Evolutionary conservation across 2,329 filamentous ascomycete genomes (phyloP).

Genomic region (Calonectria pseudoturangicola): DNA sequence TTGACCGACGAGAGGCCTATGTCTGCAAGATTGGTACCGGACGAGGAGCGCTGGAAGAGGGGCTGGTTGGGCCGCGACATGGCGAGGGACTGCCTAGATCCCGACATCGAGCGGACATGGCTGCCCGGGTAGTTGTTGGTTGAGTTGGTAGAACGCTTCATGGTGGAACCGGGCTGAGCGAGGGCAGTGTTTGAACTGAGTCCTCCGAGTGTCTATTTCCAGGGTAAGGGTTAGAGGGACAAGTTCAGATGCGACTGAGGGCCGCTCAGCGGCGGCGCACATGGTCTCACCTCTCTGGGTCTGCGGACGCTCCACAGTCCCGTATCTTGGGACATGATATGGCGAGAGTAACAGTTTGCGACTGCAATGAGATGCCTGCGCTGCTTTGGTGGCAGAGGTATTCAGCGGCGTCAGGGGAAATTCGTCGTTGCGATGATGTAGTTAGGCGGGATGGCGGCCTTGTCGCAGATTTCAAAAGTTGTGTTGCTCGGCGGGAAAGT

Average conservation of each 20-base stretch:
- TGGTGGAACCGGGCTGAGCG: conserved; percentile 91
- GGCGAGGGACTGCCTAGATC: conserved; percentile 89
- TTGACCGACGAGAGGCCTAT: conserved; percentile 89
- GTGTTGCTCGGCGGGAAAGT: conserved; percentile 65
- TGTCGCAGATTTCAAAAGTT: conserved; percentile 44
- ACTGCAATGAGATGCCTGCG: conserved; percentile 43
- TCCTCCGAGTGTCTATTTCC: conserved; percentile 85
- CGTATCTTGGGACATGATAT: conserved; percentile 87
- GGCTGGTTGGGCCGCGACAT: conserved; percentile 89
- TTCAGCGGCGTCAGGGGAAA: conserved; percentile 10
- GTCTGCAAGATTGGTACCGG: conserved; percentile 86
- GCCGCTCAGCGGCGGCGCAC: conserved; percentile 37
- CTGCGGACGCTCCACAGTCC: conserved; percentile 94
- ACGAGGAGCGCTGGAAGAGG: conserved; percentile 89
- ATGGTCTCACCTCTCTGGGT: conserved; percentile 84
- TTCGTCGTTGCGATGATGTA: conserved; percentile 41
- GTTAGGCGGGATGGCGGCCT: conserved; percentile 50
- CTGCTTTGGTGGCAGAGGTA: conserved; percentile 31
- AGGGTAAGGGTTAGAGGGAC: conserved; percentile 51
- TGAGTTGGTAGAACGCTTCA: conserved; percentile 88
- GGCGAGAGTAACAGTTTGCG: conserved; percentile 41
- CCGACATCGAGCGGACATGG: conserved; percentile 88
- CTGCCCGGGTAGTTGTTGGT: conserved; percentile 78
- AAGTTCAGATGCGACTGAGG: conserved; percentile 43
- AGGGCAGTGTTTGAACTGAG: conserved; percentile 89